A percentile compares a stretch with the other conserved stretches of the same genome.
phyloP scores from a whole-genome alignment of 208 protist genomes.

The Endotrypanum monterogeii region DNA sequence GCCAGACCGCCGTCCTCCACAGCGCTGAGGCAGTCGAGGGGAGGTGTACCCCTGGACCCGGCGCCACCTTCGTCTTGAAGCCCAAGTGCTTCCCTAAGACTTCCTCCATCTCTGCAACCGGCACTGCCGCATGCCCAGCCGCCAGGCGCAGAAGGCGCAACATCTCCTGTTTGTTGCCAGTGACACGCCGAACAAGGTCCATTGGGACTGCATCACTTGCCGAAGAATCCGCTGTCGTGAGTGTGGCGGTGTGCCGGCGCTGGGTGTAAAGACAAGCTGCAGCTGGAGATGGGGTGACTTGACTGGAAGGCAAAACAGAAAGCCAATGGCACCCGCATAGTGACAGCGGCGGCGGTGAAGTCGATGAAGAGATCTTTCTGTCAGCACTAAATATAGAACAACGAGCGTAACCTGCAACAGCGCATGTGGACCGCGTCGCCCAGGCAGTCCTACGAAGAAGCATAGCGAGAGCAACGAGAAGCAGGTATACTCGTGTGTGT shows the following conservation, averaged over 20 bases:
- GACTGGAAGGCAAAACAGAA: neutral
- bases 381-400: neutral
- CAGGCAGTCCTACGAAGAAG: neutral
- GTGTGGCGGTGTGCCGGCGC: neutral
- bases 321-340: neutral
- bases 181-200: constrained; percentile 14
- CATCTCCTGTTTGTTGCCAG: constrained; percentile 5
- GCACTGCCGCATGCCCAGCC: constrained; percentile 7
- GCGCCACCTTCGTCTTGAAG: constrained; percentile 6
- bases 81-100: constrained; percentile 11
- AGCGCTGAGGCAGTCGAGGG: neutral
- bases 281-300: neutral
- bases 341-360: neutral
- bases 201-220: neutral
- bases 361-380: neutral
- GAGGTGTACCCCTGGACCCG: neutral
- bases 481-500: no score
- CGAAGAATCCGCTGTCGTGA: neutral
- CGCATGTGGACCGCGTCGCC: neutral
- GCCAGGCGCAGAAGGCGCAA: constrained; percentile 20
- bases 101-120: constrained; percentile 8
- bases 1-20: constrained; percentile 19
- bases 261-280: neutral
- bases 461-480: neutral
- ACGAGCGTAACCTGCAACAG: neutral